A percentile compares a stretch with the other conserved stretches of the same genome.
These are phyloP conservation scores for Endocalyx cinctus DNA, from an alignment of 2,329 filamentous ascomycete species.

Conservation along the genomic window DNA sequence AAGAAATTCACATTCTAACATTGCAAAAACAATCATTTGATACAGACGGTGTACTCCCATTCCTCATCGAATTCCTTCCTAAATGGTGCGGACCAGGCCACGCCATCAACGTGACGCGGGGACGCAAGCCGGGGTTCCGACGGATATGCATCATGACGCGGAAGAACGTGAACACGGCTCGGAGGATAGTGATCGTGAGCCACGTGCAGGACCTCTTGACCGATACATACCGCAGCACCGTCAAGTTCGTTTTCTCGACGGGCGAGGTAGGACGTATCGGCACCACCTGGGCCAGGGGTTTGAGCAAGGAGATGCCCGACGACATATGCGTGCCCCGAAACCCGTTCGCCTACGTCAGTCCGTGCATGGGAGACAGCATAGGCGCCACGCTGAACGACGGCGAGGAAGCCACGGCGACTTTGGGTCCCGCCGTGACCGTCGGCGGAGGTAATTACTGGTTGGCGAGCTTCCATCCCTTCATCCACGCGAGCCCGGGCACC, in stretches of 20 bases:
- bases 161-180: slow-evolving; percentile 28
- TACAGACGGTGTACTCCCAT: slow-evolving; percentile 39
- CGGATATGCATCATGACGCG: slow-evolving; percentile 38
- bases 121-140: slow-evolving; percentile 28
- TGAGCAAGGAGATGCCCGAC: slow-evolving; percentile 33
- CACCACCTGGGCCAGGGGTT: slow-evolving; percentile 38
- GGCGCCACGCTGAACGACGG: slow-evolving; percentile 27
- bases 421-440: slow-evolving; percentile 36
- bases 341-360: slow-evolving; percentile 37
- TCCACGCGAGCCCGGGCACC: slow-evolving; percentile 28
- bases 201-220: slow-evolving; percentile 40
- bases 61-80: slow-evolving; percentile 36
- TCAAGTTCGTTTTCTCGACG: slow-evolving; percentile 34
- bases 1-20: too few relatives aligned
- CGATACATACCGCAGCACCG: slow-evolving; percentile 20
- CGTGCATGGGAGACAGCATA: slow-evolving; percentile 43
- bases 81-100: slow-evolving; percentile 37
- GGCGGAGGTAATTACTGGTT: slow-evolving; percentile 37
- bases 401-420: slow-evolving; percentile 35
- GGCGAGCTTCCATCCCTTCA: slow-evolving; percentile 40
- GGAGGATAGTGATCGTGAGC: slow-evolving; percentile 33
- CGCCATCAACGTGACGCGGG: slow-evolving; percentile 34
- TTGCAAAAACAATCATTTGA: too few relatives aligned
- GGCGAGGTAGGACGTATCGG: slow-evolving; percentile 33
- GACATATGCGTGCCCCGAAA: slow-evolving; percentile 38